These are phyloP conservation scores for Leishmania guyanensis DNA, from an alignment of 208 protist genomes.

Conservation along the genomic window DNA sequence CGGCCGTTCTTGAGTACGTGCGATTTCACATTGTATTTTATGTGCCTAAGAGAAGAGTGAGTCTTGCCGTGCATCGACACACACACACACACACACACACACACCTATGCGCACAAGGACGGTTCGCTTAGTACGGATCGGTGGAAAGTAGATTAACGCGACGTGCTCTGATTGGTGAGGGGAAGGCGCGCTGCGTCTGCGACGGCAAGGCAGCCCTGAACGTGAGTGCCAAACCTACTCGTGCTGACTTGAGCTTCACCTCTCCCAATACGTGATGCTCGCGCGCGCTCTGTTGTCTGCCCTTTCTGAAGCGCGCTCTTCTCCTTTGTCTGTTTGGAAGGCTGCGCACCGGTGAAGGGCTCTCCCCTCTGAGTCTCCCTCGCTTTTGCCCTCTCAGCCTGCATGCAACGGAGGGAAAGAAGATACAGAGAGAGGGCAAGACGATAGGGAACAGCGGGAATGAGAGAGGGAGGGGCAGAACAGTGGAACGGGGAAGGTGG, in stretches of 20 bases:
- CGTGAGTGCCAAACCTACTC: neutral
- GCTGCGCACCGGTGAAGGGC: neutral
- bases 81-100: neutral
- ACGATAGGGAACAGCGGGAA: neutral
- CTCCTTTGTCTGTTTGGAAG: neutral
- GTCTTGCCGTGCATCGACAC: neutral
- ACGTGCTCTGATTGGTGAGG: neutral
- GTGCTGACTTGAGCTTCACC: neutral
- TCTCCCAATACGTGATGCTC: neutral
- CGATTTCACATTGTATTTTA: neutral
- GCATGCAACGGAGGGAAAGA: slow-evolving; percentile 8
- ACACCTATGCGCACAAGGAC: neutral
- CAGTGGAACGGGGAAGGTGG: neutral
- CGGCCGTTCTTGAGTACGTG: neutral
- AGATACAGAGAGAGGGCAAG: slow-evolving; percentile 4
- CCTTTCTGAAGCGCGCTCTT: neutral
- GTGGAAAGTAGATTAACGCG: neutral
- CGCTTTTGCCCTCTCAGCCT: neutral
- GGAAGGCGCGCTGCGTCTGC: neutral
- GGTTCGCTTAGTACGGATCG: neutral
- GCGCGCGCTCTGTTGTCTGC: neutral
- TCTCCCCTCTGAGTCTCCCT: neutral
- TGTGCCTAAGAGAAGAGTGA: neutral
- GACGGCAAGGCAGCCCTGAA: neutral
- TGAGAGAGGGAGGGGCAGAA: slow-evolving; percentile 22